Evolutionary conservation across 441 rosid genomes (phyloP).

Genomic region (Adansonia gregorii): DNA sequence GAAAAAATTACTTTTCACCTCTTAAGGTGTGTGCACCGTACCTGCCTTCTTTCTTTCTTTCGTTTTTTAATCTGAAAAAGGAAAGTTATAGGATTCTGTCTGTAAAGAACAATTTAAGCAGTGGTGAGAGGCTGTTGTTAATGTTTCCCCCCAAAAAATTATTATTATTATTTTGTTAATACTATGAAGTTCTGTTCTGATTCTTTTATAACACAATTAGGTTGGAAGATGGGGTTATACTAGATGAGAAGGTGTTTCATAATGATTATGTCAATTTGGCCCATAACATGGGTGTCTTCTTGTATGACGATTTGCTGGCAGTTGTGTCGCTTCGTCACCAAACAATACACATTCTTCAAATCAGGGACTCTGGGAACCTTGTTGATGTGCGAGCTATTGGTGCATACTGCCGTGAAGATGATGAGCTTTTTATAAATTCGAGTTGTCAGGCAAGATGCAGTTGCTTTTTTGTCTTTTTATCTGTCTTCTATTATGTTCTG

Average conservation of each 20-base stretch:
- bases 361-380: slow-evolving; percentile 87
- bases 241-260: slow-evolving; percentile 83
- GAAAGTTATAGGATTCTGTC: not conserved
- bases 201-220: slow-evolving; percentile 35
- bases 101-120: not conserved
- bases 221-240: slow-evolving; percentile 78
- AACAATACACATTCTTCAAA: slow-evolving; percentile 84
- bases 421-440: slow-evolving; percentile 86
- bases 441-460: slow-evolving; percentile 63
- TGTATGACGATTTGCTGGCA: slow-evolving; percentile 90
- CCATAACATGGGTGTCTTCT: slow-evolving; percentile 80
- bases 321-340: slow-evolving; percentile 86
- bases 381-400: slow-evolving; percentile 92
- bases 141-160: too few species aligned
- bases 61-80: too few species aligned
- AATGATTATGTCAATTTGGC: slow-evolving; percentile 81
- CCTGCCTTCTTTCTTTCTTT: not conserved
- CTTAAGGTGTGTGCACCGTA: slow-evolving; percentile 52
- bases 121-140: too few species aligned
- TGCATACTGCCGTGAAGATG: slow-evolving; percentile 84
- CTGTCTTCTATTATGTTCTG: slow-evolving; percentile 14
- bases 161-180: not conserved
- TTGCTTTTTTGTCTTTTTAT: not conserved
- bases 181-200: not conserved
- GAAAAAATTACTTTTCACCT: slow-evolving; percentile 88